These are phyloP conservation scores for Uncinocarpus reesii DNA, from an alignment of 2,329 filamentous ascomycete genomes.

Conservation along the genomic window DNA sequence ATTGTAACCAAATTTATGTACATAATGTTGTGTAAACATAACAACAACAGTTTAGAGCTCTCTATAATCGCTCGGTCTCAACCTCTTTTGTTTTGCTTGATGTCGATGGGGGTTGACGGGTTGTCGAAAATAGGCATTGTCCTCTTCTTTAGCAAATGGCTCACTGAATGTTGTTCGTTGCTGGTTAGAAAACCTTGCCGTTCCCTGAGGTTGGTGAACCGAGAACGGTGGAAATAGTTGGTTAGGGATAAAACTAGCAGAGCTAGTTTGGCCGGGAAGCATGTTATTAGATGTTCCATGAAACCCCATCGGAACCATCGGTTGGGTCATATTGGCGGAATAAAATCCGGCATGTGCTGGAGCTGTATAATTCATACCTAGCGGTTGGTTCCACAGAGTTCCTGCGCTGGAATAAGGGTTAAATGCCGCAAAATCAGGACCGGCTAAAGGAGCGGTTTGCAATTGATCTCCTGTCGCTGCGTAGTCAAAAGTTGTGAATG, in stretches of 20 bases:
- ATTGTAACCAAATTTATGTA: background rate
- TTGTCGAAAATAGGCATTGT: slow-evolving; percentile 89
- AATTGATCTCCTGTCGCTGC: slow-evolving; percentile 27
- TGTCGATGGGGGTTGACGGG: slow-evolving; percentile 90
- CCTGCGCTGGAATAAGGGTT: slow-evolving; percentile 26
- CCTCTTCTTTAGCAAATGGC: slow-evolving; percentile 55
- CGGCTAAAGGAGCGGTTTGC: slow-evolving; percentile 14
- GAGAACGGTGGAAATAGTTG: slow-evolving; percentile 25
- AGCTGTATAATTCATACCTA: slow-evolving; percentile 32
- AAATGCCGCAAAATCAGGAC: slow-evolving; percentile 28
- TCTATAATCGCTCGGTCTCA: slow-evolving; percentile 81
- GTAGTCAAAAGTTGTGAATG: slow-evolving; percentile 27
- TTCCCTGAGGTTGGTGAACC: slow-evolving; percentile 26
- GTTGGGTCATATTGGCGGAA: slow-evolving; percentile 17
- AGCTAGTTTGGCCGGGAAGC: slow-evolving; percentile 22
- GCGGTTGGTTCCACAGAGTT: slow-evolving; percentile 38
- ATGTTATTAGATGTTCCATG: slow-evolving; percentile 28
- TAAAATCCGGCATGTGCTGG: background rate
- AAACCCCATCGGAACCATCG: slow-evolving; percentile 24
- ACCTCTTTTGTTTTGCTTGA: slow-evolving; percentile 66
- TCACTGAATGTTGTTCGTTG: slow-evolving; percentile 46
- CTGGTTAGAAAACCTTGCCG: slow-evolving; percentile 47
- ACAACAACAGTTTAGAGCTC: too few species aligned
- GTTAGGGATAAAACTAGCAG: slow-evolving; percentile 13
- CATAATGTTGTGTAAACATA: background rate